A percentile compares a stretch with the other conserved stretches of the same genome.
Evolutionary conservation across 805 yeast species (phyloP).

Genomic region (Spathaspora girioi): DNA sequence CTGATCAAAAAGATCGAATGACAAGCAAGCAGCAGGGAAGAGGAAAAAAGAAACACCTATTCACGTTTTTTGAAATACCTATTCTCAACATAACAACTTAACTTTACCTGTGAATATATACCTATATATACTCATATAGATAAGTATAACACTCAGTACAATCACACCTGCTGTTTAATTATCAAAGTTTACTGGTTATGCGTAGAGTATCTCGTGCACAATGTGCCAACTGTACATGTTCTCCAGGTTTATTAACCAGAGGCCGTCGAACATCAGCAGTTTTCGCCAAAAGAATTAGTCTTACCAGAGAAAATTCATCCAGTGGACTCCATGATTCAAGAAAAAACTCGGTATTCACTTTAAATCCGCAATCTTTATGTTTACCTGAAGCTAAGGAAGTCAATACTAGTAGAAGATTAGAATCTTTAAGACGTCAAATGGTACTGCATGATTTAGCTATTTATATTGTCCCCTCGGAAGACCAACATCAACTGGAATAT

Average conservation of each 20-base stretch:
- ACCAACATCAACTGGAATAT: slow-evolving; percentile 63
- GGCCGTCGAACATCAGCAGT: slow-evolving; percentile 57
- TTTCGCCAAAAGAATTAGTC: slow-evolving; percentile 40
- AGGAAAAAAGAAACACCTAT: neutral
- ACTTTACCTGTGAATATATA: no score
- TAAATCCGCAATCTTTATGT: slow-evolving; percentile 40
- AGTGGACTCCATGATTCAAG: slow-evolving; percentile 23
- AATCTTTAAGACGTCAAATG: slow-evolving; percentile 57
- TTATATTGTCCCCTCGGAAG: slow-evolving; percentile 60
- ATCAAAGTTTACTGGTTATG: slow-evolving; percentile 11
- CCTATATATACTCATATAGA: neutral
- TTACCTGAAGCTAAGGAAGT: slow-evolving; percentile 43
- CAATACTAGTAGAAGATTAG: slow-evolving; percentile 64
- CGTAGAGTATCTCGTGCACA: slow-evolving; percentile 37
- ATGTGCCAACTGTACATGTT: slow-evolving; percentile 78
- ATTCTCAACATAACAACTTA: neutral
- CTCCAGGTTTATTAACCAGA: slow-evolving; percentile 76
- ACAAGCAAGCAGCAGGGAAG: neutral
- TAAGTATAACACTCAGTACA: neutral
- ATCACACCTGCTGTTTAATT: no score
- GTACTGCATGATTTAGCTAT: slow-evolving; percentile 42
- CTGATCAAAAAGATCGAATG: neutral
- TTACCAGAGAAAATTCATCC: slow-evolving; percentile 19
- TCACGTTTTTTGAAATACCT: neutral
- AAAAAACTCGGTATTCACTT: slow-evolving; percentile 39